Base-by-base conservation (phyloP, 2,329 filamentous ascomycete genomes). In the Endothia cerciana region DNA sequence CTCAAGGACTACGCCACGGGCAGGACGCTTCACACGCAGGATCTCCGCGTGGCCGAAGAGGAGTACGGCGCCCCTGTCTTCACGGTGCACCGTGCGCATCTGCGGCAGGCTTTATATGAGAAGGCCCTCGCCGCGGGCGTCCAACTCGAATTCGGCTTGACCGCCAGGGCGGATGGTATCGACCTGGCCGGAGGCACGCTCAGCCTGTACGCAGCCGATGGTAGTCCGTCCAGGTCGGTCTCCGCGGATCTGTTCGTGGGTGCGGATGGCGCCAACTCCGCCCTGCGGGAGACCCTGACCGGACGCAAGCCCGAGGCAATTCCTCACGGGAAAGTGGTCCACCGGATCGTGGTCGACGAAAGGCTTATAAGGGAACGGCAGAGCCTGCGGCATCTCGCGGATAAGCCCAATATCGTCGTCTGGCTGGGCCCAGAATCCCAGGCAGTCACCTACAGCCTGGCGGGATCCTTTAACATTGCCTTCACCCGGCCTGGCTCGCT, bases 211-310 rank as follows among this genome's bases (percentile, higher is more conserved):
- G 4, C 45, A 22, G 70, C 67, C 17, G 70, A 71, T 53, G 69
- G 69, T 36, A 57, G 56, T 5, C 55, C 67, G 10, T 68, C 64
- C 19, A 66, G 30, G 17, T 36, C 30, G 66, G 2, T 69, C 33
- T 49, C 45, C 4, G 70, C 68, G 15, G 71, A 74, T 38, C 65
- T 74, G 0, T 56, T 74, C 4, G 62, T 71, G 36, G 66, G 70
- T 25, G 70, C 68, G 2, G 73, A 74, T 45, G 73, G 73, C 5
- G 70, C 74, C 36, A 71, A 71, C 45, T 76, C 74, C 1, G 58
- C 65, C 33, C 61, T 70, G 13, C 64, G 70, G 6, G 62, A 64
- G 7, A 65, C 65, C 36, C 15, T 71, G 25, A 61, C 65, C 1
- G 70, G 70, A n/a, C 51, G 63, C 36, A 69, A 70, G 57, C 51